Evolutionary conservation across 1,284 basidiomycete genomes (phyloP).

Genomic region (Ustilago curta): DNA sequence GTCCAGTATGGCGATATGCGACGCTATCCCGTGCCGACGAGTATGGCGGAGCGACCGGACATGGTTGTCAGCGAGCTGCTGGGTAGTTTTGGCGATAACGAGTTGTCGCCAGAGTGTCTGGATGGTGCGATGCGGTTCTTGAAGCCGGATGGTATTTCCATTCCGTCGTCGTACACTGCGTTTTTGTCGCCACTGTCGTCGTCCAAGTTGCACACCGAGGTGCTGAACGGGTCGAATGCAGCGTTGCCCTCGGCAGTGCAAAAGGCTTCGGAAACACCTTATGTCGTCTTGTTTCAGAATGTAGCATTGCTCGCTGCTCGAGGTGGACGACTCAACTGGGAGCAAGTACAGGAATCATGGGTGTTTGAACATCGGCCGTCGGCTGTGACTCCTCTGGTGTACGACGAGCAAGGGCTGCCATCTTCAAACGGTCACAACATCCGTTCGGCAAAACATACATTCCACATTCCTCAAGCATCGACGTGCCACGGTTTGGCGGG

Average conservation of each 20-base stretch:
- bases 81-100: constrained; percentile 98
- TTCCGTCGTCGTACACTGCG: constrained; percentile 94
- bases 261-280: constrained; percentile 87
- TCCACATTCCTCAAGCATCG: constrained; percentile 93
- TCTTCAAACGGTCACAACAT: constrained; percentile 71
- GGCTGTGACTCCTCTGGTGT: constrained; percentile 49
- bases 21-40: constrained; percentile 73
- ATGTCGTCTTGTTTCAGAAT: constrained; percentile 97
- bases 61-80: constrained; percentile 95
- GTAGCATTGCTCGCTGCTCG: constrained; percentile 73
- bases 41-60: constrained; percentile 79
- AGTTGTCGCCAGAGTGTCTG: constrained; percentile 95
- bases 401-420: constrained; percentile 64
- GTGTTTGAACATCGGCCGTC: constrained; percentile 82
- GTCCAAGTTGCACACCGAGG: constrained; percentile 78
- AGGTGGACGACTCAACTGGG: constrained; percentile 74
- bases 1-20: constrained; percentile 96
- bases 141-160: constrained; percentile 84
- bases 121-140: constrained; percentile 88
- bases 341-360: constrained; percentile 94
- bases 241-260: constrained; percentile 32
- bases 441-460: constrained; percentile 73
- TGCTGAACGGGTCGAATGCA: constrained; percentile 37
- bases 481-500: constrained; percentile 97
- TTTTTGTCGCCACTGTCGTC: constrained; percentile 93